phyloP scores from a whole-genome alignment of 2,329 filamentous ascomycete genomes.

The Monosporascus sp. region DNA sequence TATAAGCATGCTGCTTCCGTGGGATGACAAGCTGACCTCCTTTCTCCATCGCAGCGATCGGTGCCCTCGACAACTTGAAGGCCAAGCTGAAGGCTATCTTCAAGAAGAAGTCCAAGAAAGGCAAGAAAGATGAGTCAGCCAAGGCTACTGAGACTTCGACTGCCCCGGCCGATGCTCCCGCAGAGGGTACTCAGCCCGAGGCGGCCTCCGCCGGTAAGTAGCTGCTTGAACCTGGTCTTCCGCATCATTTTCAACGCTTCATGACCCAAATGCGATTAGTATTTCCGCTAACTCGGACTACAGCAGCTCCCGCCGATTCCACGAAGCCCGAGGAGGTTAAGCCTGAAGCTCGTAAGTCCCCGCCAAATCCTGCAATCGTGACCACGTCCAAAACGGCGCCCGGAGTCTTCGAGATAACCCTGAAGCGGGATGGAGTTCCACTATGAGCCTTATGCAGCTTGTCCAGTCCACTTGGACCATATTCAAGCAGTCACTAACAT shows the following conservation, averaged over 20 bases:
- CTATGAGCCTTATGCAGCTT: neutral
- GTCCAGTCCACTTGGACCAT: no score
- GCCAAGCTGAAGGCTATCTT: conserved; percentile 49
- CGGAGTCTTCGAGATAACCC: no score
- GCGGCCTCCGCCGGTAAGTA: conserved; percentile 16
- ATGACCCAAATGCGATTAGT: neutral
- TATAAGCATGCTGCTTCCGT: neutral
- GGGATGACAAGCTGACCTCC: conserved; percentile 11
- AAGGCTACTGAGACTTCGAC: conserved; percentile 22
- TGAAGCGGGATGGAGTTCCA: neutral
- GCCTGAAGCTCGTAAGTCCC: neutral
- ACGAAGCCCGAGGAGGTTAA: neutral
- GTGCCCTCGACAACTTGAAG: conserved; percentile 51
- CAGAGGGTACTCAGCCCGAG: neutral
- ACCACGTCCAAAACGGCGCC: neutral
- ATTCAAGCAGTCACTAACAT: conserved; percentile 4
- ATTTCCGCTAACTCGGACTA: neutral
- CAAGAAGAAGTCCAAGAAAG: conserved; percentile 37
- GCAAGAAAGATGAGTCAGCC: conserved; percentile 23
- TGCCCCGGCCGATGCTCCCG: conserved; percentile 18
- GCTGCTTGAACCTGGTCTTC: conserved; percentile 1
- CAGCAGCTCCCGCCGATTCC: neutral
- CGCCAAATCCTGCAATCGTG: neutral
- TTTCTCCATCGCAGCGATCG: conserved; percentile 32
- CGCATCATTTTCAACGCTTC: neutral